phyloP scores from a whole-genome alignment of 352 stramenopile species.

The Globisporangium nunn region DNA sequence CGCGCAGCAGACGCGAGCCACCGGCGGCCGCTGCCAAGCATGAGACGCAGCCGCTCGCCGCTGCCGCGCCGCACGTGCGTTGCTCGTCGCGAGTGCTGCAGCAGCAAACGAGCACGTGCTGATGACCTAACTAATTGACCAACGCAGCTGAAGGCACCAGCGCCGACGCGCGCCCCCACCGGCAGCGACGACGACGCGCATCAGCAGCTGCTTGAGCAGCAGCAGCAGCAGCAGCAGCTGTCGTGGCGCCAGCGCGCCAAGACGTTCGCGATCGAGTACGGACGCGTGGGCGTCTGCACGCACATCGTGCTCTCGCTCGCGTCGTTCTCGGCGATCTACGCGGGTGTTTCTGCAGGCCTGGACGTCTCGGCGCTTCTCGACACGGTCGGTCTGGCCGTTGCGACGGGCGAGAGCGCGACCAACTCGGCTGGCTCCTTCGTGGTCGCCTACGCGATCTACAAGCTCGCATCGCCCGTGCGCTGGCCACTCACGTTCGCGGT shows the following conservation, averaged over 20 bases:
- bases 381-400: conserved; percentile 32
- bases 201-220: conserved; percentile 1
- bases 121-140: no score
- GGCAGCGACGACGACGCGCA: neutral
- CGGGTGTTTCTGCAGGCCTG: conserved; percentile 55
- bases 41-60: no score
- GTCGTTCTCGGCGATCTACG: conserved; percentile 75
- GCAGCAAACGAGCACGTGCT: no score
- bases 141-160: no score
- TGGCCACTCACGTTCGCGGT: conserved; percentile 80
- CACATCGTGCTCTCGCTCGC: conserved; percentile 68
- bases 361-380: conserved; percentile 54
- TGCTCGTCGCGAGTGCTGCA: no score
- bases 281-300: conserved; percentile 65
- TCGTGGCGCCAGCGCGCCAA: conserved; percentile 70
- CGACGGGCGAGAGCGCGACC: conserved; percentile 32
- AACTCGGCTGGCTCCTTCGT: conserved; percentile 69
- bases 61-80: no score
- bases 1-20: no score
- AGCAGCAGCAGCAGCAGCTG: conserved; percentile 12
- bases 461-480: conserved; percentile 60
- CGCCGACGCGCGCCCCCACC: neutral
- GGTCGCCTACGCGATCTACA: conserved; percentile 82
- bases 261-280: conserved; percentile 79
- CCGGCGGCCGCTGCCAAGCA: no score